Percentiles rank a stretch among this genome's conserved stretches.
phyloP scores from a whole-genome alignment of 805 yeast species.

The Nematodospora valgi region DNA sequence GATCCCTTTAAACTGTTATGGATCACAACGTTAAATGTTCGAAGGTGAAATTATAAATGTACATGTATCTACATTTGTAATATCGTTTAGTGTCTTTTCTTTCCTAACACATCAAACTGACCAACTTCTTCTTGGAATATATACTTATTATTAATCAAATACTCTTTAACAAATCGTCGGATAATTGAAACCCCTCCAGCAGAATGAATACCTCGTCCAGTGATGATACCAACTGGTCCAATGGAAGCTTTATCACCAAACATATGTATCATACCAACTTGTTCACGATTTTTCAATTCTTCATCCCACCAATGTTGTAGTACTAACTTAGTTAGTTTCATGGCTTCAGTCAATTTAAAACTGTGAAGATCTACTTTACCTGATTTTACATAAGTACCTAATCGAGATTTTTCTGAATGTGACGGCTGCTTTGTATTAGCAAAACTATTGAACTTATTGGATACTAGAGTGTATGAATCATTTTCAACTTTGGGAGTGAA shows the following conservation, averaged over 20 bases:
- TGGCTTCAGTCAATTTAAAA: constrained; percentile 46
- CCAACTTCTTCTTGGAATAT: constrained; percentile 43
- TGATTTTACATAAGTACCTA: constrained; percentile 5
- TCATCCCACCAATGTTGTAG: constrained; percentile 60
- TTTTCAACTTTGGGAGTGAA: not conserved
- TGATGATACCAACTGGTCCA: constrained; percentile 47
- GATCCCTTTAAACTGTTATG: no score
- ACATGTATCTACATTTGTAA: not conserved
- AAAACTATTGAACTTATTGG: constrained; percentile 3
- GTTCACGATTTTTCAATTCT: constrained; percentile 43
- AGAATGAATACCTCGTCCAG: constrained; percentile 74
- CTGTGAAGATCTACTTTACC: constrained; percentile 56
- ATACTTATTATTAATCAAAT: constrained; percentile 36
- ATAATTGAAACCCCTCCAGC: constrained; percentile 52
- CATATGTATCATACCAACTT: constrained; percentile 33
- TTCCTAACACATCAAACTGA: constrained; percentile 19
- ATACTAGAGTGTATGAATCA: constrained; percentile 1
- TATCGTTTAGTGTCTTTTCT: no score
- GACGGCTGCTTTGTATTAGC: not conserved
- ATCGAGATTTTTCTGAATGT: constrained; percentile 1
- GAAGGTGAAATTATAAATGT: not conserved
- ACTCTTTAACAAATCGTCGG: constrained; percentile 37
- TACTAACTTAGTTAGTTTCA: constrained; percentile 29
- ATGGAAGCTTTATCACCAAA: constrained; percentile 35
- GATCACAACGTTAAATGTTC: no score